phyloP scores from a whole-genome alignment of 495 filamentous ascomycete genomes.

The Penicillium flavigenum region DNA sequence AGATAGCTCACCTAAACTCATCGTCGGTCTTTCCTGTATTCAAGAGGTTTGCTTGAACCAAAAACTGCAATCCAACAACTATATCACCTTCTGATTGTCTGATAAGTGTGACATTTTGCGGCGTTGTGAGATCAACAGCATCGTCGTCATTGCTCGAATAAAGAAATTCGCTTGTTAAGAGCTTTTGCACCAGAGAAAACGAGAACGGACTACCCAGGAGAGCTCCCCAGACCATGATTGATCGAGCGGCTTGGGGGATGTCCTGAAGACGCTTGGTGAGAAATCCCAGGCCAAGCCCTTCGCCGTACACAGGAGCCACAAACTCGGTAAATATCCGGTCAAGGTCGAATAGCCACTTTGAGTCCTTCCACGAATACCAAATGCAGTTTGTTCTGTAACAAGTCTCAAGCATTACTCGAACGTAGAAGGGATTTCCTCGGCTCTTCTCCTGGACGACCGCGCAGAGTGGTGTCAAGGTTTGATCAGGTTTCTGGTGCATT shows the following conservation, averaged over 20 bases:
- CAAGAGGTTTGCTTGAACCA: conserved; percentile 74
- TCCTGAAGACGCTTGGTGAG: conserved; percentile 74
- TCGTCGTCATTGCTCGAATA: conserved; percentile 45
- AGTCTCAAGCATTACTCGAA: conserved; percentile 85
- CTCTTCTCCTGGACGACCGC: conserved; percentile 81
- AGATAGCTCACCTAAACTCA: conserved; percentile 46
- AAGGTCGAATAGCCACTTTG: conserved; percentile 78
- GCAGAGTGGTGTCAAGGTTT: conserved; percentile 46
- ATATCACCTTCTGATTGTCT: conserved; percentile 52
- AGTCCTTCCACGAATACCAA: conserved; percentile 81
- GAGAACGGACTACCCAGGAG: conserved; percentile 77
- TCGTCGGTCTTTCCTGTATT: conserved; percentile 77
- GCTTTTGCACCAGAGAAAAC: conserved; percentile 73
- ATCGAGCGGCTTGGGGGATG: conserved; percentile 64
- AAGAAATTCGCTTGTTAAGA: conserved; percentile 68
- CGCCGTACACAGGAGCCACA: conserved; percentile 68
- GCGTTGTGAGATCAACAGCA: conserved; percentile 34
- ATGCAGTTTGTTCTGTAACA: conserved; percentile 83
- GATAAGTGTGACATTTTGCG: conserved; percentile 32
- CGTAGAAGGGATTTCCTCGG: conserved; percentile 80
- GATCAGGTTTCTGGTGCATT: conserved; percentile 51
- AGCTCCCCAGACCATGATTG: conserved; percentile 85
- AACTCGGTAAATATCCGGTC: conserved; percentile 82
- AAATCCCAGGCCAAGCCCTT: conserved; percentile 77
- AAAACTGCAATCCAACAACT: conserved; percentile 72